phyloP scores from a whole-genome alignment of 2,329 filamentous ascomycete species.

The Cladosporium sp. region DNA sequence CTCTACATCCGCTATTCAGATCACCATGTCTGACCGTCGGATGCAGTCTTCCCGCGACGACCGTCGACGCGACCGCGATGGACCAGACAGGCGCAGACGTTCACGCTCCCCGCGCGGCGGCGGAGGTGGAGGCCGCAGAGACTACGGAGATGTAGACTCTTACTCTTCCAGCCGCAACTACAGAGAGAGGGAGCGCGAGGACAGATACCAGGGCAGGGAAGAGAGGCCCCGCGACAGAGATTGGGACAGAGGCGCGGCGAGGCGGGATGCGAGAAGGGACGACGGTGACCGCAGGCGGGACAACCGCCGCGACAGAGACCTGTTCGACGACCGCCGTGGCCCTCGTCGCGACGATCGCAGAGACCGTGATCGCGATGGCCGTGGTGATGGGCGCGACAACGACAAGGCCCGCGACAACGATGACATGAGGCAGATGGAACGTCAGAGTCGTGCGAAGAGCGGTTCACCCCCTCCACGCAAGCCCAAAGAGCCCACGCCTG shows the following conservation, averaged over 20 bases:
- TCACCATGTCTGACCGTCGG: slow-evolving; percentile 34
- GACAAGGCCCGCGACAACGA: slow-evolving; percentile 35
- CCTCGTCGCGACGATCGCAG: slow-evolving; percentile 43
- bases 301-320: slow-evolving; percentile 37
- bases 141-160: slow-evolving; percentile 72
- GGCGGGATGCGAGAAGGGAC: slow-evolving; percentile 53
- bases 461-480: slow-evolving; percentile 78
- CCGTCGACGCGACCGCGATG: slow-evolving; percentile 41
- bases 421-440: slow-evolving; percentile 32
- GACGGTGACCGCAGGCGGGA: slow-evolving; percentile 49
- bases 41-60: slow-evolving; percentile 44
- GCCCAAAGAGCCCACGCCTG: slow-evolving; percentile 92
- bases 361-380: slow-evolving; percentile 37
- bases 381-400: slow-evolving; percentile 29
- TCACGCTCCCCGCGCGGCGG: slow-evolving; percentile 67
- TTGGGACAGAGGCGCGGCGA: slow-evolving; percentile 62
- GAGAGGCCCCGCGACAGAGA: slow-evolving; percentile 55
- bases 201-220: slow-evolving; percentile 78
- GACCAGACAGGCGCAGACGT: slow-evolving; percentile 58
- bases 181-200: slow-evolving; percentile 87
- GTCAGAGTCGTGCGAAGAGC: slow-evolving; percentile 55
- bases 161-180: slow-evolving; percentile 93
- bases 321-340: slow-evolving; percentile 12
- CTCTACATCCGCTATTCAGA: slow-evolving; percentile 5
- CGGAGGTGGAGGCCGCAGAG: slow-evolving; percentile 64